Percentiles rank a stretch among this genome's conserved stretches.
Conservation (phyloP, 2,329 filamentous ascomycete genomes). For the Beauveria bassiana region DNA sequence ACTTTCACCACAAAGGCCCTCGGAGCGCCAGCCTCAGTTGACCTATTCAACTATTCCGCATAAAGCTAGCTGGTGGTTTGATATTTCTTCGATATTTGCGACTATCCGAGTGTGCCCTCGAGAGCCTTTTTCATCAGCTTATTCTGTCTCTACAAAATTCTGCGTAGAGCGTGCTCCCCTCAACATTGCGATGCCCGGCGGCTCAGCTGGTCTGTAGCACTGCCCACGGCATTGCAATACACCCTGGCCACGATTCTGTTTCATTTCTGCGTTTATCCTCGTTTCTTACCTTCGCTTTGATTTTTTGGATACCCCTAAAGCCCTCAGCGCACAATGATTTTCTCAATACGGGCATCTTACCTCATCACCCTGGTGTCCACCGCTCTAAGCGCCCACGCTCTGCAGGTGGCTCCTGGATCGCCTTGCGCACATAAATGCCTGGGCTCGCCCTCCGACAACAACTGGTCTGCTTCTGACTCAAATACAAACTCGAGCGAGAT, state of each 20-base stretch:
- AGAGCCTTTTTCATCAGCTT: neutral
- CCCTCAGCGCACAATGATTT: neutral
- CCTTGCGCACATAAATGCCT: conserved; percentile 41
- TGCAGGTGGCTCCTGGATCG: conserved; percentile 44
- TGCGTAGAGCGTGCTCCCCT: neutral
- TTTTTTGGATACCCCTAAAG: neutral
- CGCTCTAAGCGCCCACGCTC: conserved; percentile 14
- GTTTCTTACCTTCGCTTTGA: neutral
- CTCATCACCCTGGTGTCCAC: neutral
- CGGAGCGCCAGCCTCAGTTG: too few species aligned
- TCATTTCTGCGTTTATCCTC: neutral
- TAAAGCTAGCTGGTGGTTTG: too few species aligned
- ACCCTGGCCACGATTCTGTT: neutral
- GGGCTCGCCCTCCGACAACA: conserved; percentile 26
- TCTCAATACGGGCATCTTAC: neutral
- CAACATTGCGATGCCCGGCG: neutral
- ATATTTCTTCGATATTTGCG: too few species aligned
- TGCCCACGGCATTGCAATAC: neutral
- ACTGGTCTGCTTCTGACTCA: conserved; percentile 27
- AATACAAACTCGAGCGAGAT: conserved; percentile 40
- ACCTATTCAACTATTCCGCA: too few species aligned
- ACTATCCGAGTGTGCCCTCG: too few species aligned
- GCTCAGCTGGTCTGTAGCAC: neutral
- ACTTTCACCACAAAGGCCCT: neutral
- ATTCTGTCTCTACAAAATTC: neutral